Conservation (phyloP, 768 basidiomycete genomes). For the Amanita pallidorosea region DNA sequence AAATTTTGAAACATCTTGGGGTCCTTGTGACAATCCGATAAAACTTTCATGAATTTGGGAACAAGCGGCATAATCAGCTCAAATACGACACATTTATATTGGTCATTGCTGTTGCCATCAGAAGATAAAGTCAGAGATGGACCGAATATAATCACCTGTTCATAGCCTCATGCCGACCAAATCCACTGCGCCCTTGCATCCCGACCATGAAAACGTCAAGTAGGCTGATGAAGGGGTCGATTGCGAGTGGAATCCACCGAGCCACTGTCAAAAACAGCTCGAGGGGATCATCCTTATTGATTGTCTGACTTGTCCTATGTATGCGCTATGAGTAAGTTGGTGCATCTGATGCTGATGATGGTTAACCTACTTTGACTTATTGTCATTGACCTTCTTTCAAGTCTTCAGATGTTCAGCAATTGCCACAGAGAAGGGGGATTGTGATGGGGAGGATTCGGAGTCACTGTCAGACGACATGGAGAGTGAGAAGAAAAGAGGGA, state of each 20-base stretch:
- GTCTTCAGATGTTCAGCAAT: background rate
- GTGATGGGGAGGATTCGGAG: background rate
- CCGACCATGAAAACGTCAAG: background rate
- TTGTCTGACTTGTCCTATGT: too few relatives aligned
- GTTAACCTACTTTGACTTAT: slow-evolving; percentile 1
- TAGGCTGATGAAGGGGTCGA: background rate
- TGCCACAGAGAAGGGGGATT: background rate
- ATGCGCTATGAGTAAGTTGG: background rate
- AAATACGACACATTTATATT: slow-evolving; percentile 1
- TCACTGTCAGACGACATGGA: background rate
- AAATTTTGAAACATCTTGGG: background rate
- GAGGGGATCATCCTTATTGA: background rate
- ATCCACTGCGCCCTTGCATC: background rate
- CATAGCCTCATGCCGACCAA: background rate
- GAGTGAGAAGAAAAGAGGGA: background rate
- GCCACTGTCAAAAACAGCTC: background rate
- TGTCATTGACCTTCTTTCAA: background rate
- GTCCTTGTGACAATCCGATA: background rate
- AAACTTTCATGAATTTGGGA: background rate
- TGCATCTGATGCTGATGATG: background rate
- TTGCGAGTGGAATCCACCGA: background rate
- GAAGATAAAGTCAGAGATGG: background rate
- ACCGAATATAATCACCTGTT: background rate
- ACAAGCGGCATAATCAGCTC: slow-evolving; percentile 1
- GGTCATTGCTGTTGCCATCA: background rate